Evolutionary conservation across 495 filamentous ascomycete species (phyloP), one percentile per base, ranked within the genome.

Genomic region (Daldinia childiae): DNA sequence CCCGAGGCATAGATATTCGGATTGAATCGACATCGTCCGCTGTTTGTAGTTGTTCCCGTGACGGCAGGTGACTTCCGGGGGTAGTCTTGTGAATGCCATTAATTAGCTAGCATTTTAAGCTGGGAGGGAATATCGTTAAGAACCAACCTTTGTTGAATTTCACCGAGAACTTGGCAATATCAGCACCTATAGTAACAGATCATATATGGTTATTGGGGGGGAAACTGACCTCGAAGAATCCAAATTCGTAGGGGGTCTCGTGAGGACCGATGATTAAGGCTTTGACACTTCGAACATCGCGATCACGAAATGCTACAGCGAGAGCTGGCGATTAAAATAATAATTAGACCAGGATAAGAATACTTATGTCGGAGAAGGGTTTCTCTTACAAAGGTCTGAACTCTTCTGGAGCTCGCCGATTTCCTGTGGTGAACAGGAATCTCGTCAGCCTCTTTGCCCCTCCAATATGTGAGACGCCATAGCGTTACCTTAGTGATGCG

Each of bases 181-280:
- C 65, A 83, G 79, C 66, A 59, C 64, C 39, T 32, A 39, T 17
- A 30, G 48, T 1, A 24, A 43, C n/a, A 7, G 11, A 62, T 29
- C 6, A 24, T 4, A 29, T 12, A 5, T 14, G 4, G 6, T 24
- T n/a, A 21, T 21, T 4, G 26, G 62, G 30, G 1, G 17, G 1
- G n/a, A 17, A 45, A 79, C 84, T 48, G 54, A 95, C 93, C 88
- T 97, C 92, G 75, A 97, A 99, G 84, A 97, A 98, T 4, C 95
- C 95, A 75, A 97, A 96, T 73, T 98, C 93, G 78, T 99, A 99
- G 0, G 95, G 94, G 0, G 95, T 97, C 60, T 95, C 94, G 55
- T 95, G 94, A 7, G 96, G 95, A 0, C 95, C 95, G 60, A 99
- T 87, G 66, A 99, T 92, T 55, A 98, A 79, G 36, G 95, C 96